Evolutionary conservation across 257 asterid genomes (phyloP).

Genomic region (Scutellaria galericulata): DNA sequence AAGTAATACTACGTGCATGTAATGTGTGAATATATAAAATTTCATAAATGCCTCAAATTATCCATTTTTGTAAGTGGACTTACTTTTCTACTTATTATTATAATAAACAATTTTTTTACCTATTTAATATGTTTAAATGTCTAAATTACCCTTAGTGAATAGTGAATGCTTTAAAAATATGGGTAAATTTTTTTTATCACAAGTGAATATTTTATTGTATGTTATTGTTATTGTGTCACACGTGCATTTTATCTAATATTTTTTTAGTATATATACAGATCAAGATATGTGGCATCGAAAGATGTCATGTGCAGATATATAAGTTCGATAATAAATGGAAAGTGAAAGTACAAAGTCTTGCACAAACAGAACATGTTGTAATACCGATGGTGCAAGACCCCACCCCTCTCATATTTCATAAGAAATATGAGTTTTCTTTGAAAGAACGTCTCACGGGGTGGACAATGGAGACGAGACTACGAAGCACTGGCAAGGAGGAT

Average conservation of each 20-base stretch:
- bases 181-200: too few species aligned
- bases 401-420: background rate
- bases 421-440: background rate
- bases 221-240: too few species aligned
- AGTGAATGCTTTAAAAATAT: too few species aligned
- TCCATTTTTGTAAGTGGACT: too few species aligned
- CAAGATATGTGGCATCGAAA: background rate
- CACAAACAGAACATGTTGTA: background rate
- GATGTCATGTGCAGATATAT: background rate
- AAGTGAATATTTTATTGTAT: too few species aligned
- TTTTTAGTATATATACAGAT: background rate
- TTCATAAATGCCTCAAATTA: too few species aligned
- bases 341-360: background rate
- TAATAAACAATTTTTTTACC: too few species aligned
- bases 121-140: too few species aligned
- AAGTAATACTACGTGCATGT: too few species aligned
- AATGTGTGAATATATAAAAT: too few species aligned
- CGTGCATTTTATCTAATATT: background rate
- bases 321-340: background rate
- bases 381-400: background rate
- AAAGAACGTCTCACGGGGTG: conserved; percentile 14
- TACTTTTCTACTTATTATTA: too few species aligned
- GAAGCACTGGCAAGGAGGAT: background rate
- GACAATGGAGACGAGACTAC: background rate
- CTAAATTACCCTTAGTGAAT: too few species aligned